phyloP scores from a whole-genome alignment of 805 yeast species.

The Hanseniaspora mollemarum region DNA sequence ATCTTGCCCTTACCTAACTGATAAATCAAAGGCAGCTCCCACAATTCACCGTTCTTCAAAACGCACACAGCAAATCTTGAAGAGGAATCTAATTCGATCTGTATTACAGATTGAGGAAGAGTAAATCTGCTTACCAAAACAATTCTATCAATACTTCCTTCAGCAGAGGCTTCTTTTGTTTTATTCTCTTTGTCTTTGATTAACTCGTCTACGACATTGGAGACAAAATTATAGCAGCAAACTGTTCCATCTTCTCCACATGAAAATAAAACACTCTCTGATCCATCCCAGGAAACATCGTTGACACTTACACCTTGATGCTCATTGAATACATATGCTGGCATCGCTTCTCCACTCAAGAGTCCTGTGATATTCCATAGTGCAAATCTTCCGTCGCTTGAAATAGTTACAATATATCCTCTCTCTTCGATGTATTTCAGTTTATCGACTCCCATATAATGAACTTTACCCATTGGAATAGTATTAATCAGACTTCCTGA shows the following conservation, averaged over 20 bases:
- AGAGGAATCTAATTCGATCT: conserved; percentile 10
- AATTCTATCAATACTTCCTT: background rate
- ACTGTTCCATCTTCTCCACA: conserved; percentile 13
- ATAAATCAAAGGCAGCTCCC: conserved; percentile 12
- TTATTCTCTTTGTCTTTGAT: too few species aligned
- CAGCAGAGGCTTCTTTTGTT: background rate
- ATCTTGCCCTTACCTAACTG: conserved; percentile 5
- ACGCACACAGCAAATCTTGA: conserved; percentile 11
- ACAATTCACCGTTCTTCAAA: conserved; percentile 10
- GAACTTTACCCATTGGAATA: conserved; percentile 42
- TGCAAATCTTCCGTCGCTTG: conserved; percentile 66
- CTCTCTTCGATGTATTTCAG: conserved; percentile 53
- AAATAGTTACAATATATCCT: conserved; percentile 58
- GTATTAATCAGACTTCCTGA: conserved; percentile 63
- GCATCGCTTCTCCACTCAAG: conserved; percentile 48
- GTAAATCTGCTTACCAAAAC: conserved; percentile 13
- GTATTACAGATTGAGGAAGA: conserved; percentile 12
- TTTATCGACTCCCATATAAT: conserved; percentile 62
- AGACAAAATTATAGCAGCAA: conserved; percentile 13
- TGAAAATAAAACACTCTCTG: conserved; percentile 2
- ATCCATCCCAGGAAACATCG: conserved; percentile 6
- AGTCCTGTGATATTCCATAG: conserved; percentile 63
- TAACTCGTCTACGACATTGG: background rate
- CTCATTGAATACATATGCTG: conserved; percentile 48
- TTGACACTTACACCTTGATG: conserved; percentile 32